Percentiles rank a stretch among this genome's conserved stretches.
phyloP scores from a whole-genome alignment of 371 early-diverging fungal species.

The Lichtheimia ornata region DNA sequence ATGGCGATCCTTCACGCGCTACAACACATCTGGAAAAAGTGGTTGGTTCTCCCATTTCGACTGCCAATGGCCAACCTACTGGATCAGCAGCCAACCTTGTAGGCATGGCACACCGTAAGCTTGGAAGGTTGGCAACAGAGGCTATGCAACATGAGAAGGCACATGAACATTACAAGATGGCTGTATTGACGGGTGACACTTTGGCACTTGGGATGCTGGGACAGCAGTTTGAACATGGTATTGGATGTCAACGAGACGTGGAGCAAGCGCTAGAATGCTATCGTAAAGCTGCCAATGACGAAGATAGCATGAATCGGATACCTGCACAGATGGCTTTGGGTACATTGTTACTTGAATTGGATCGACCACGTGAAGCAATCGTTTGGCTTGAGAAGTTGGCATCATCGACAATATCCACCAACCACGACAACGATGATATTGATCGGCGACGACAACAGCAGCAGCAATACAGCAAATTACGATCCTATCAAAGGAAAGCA shows the following conservation, averaged over 20 bases:
- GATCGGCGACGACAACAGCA: neutral
- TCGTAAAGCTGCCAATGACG: neutral
- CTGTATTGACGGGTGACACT: constrained; percentile 21
- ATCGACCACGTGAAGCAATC: constrained; percentile 7
- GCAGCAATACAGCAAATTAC: no score
- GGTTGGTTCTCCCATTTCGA: no score
- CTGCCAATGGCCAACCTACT: no score
- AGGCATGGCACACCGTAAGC: no score
- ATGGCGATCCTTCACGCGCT: no score
- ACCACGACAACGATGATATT: no score
- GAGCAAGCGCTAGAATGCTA: constrained; percentile 14
- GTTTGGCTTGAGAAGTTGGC: constrained; percentile 14
- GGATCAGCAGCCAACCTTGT: no score
- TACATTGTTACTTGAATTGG: constrained; percentile 4
- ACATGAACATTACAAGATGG: constrained; percentile 15
- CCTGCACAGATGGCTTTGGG: constrained; percentile 16
- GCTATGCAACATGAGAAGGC: constrained; percentile 1
- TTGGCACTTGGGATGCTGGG: constrained; percentile 20
- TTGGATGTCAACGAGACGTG: constrained; percentile 13
- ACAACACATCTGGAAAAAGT: no score
- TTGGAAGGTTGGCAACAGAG: no score
- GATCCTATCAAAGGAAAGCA: no score
- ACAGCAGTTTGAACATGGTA: constrained; percentile 22
- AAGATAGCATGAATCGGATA: neutral
- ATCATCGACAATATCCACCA: no score